phyloP scores from a whole-genome alignment of 2,329 filamentous ascomycete species.

The Metarhizium album region DNA sequence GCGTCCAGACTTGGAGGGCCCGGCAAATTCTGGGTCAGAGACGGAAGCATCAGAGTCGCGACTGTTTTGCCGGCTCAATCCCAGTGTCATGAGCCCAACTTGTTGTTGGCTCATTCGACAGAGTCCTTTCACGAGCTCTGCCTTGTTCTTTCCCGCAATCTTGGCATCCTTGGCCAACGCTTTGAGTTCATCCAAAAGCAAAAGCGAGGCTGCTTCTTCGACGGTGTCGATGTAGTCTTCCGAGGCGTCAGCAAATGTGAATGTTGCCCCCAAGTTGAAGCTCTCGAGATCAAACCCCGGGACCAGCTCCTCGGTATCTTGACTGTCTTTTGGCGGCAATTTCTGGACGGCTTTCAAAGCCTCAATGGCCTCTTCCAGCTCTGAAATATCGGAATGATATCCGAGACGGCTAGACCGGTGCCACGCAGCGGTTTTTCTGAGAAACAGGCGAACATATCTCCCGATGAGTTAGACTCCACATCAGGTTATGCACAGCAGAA shows the following conservation, averaged over 20 bases:
- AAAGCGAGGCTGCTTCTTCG: conserved; percentile 70
- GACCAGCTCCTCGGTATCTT: conserved; percentile 9
- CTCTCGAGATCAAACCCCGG: conserved; percentile 29
- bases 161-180: conserved; percentile 74
- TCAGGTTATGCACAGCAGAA: not conserved
- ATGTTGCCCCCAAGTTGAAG: conserved; percentile 40
- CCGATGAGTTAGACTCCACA: not conserved
- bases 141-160: conserved; percentile 78
- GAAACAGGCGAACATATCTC: conserved; percentile 84
- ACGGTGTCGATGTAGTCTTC: conserved; percentile 63
- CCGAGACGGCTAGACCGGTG: conserved; percentile 68
- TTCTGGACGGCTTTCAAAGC: conserved; percentile 47
- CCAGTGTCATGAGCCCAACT: conserved; percentile 59
- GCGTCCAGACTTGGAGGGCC: conserved; percentile 7
- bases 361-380: conserved; percentile 55
- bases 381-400: conserved; percentile 74
- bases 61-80: conserved; percentile 54
- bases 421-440: conserved; percentile 87
- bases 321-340: conserved; percentile 36
- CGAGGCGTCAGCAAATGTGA: conserved; percentile 73
- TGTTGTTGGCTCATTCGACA: conserved; percentile 66
- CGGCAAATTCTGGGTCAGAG: conserved; percentile 24
- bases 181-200: conserved; percentile 85
- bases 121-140: conserved; percentile 64
- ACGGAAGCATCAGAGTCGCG: conserved; percentile 41